Conservation (phyloP, 192 early-diverging fungal species). For the Backusella sp. region DNA sequence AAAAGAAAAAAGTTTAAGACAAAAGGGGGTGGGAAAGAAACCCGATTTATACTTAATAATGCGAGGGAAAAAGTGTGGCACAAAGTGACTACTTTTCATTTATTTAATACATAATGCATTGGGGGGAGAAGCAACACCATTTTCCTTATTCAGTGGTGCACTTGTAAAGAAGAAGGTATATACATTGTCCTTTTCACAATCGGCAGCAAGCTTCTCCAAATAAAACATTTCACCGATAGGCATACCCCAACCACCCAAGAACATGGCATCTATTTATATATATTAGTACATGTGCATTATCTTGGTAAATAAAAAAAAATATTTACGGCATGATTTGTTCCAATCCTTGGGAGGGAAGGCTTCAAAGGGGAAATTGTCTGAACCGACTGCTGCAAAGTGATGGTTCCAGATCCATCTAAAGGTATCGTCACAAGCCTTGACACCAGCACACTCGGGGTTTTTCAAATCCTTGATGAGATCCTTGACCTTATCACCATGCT, state of each 20-base stretch:
- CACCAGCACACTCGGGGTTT: slow-evolving; percentile 13
- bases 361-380: slow-evolving; percentile 25
- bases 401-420: slow-evolving; percentile 33
- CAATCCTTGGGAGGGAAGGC: slow-evolving; percentile 22
- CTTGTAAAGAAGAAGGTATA: slow-evolving; percentile 34
- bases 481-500: neutral
- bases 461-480: neutral
- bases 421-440: slow-evolving; percentile 33
- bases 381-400: slow-evolving; percentile 34
- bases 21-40: neutral
- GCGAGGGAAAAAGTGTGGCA: neutral
- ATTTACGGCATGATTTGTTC: slow-evolving; percentile 22
- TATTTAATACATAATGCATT: slow-evolving; percentile 39
- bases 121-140: slow-evolving; percentile 31
- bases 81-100: neutral
- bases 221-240: slow-evolving; percentile 35
- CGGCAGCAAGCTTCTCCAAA: slow-evolving; percentile 28
- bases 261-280: slow-evolving; percentile 13
- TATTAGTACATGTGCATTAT: neutral
- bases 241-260: slow-evolving; percentile 35
- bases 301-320: neutral
- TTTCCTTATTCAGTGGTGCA: slow-evolving; percentile 32
- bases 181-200: slow-evolving; percentile 20
- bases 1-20: neutral
- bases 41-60: neutral